Evolutionary conservation across 2,329 filamentous ascomycete genomes (phyloP).

Genomic region (Nemania sp.): DNA sequence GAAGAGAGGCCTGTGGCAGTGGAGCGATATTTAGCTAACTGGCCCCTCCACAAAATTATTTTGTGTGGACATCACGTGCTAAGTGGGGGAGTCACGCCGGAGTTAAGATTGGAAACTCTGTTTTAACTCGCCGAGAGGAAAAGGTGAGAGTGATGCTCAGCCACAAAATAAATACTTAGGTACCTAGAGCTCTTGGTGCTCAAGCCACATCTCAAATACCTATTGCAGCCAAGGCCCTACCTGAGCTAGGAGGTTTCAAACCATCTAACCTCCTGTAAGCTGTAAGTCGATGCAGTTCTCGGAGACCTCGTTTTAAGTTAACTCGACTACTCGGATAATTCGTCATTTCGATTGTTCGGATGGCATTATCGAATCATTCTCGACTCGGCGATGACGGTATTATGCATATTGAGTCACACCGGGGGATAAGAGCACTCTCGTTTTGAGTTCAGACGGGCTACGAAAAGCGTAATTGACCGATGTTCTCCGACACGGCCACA

Average conservation of each 20-base stretch:
- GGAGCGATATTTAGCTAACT: conserved; percentile 8
- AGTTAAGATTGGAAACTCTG: neutral
- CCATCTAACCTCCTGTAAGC: neutral
- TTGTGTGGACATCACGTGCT: conserved; percentile 26
- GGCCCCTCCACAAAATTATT: conserved; percentile 34
- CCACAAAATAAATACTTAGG: too few relatives aligned
- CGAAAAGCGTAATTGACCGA: neutral
- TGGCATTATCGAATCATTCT: conserved; percentile 7
- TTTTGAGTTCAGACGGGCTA: neutral
- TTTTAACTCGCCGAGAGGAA: too few relatives aligned
- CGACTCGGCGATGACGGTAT: neutral
- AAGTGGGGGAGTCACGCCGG: too few relatives aligned
- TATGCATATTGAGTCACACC: neutral
- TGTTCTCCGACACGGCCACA: conserved; percentile 3
- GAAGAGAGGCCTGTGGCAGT: neutral
- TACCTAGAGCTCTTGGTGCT: neutral
- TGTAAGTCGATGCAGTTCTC: neutral
- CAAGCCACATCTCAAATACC: conserved; percentile 12
- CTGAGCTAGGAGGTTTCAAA: neutral
- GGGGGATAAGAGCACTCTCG: neutral
- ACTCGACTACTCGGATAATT: neutral
- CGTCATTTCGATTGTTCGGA: neutral
- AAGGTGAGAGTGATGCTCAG: neutral
- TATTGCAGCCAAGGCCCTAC: too few relatives aligned
- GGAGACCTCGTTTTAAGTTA: neutral